Evolutionary conservation across 1,284 basidiomycete species (phyloP), one percentile per base, ranked within the genome.

Genomic region (Sanghuangporus sanghuang): DNA sequence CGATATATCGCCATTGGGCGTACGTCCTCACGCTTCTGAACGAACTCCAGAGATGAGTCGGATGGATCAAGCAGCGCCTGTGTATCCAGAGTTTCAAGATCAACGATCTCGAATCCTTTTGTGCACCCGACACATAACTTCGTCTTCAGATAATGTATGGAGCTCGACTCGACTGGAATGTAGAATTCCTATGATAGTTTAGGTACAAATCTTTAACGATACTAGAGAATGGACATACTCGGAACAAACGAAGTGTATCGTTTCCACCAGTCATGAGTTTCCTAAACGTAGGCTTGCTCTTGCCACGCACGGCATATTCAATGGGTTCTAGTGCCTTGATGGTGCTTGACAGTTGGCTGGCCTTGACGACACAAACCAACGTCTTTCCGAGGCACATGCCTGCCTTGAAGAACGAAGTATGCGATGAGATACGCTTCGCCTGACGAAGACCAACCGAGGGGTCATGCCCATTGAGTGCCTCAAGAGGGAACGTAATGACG

Each of bases 91-190:
- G 92, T 97, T 74, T 98, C 96, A 57, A 98, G 83, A 75, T 99
- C 97, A 68, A 99, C 95, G 69, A 99, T 98, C 78, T 99, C 97
- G 74, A 99, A 99, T n/a, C 97, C 97, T 73, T 95, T 93, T 14
- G 95, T 94, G 73, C 95, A 97, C 1, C 96, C 97, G 12, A 99
- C 93, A 73, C 97, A 99, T 64, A 99, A 86, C 78, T 93, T 95
- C 61, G 96, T 98, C 81, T 97, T 98, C 70, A 99, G 83, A 79
- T 98, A 98, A 77, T 98, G 95, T 57, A 99, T 93, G 8, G 95
- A 98, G 67, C 88, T 94, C 57, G 94, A 96, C 76, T 98, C 96
- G 16, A 97, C 94, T 0, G 97, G 96, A 64, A 99, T 98, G 75
- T 99, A 99, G 77, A 99, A 99, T 76, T 99, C 94, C 92, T 95